Base-by-base conservation (phyloP, 1,284 basidiomycete species). In the Sanghuangporus weigelae region DNA sequence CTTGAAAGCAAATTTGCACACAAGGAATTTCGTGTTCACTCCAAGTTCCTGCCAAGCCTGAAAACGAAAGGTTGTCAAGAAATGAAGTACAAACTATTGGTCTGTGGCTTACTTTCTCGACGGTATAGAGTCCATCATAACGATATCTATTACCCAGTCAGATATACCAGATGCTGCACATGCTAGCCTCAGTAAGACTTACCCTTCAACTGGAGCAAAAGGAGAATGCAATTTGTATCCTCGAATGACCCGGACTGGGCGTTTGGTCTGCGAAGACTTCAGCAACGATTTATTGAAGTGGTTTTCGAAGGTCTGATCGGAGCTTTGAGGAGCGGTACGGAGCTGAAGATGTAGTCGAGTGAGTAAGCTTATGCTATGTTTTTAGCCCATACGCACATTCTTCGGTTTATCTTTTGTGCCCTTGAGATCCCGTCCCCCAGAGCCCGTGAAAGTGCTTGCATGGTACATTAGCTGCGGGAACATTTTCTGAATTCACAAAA, bases 1-100 rank as follows among this genome's bases (percentile, higher is more conserved):
- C 76, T 88, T 86, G 71, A 93, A 87, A 0, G 85, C 83, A 68
- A 81, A 92, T 72, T 92, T 93, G 78, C 92, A 93, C 39, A 94
- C 90, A 23, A 84, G 75, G 69, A 80, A 87, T 14, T 83, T 76
- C 0, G 78, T 71, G 64, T 89, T 88, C 57, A 87, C 69, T 2
- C 89, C 91, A 62, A 75, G 76, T 68, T 88, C 90, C 73, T 80
- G 79, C 88, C 88, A 91, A 2, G 83, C 85, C 89, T 89, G 60
- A 42, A 38, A 57, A 19, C 11, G 48, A 55, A 14, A 49, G 42
- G 3, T 4, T 2, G 16, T 46, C 44, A 46, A 0, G 16, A 7
- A n/a, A n/a, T 46, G 16, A n/a, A n/a, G 44, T 46, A 14, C 1
- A 19, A 14, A 46, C 44, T n/a, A 46, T 16, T 46, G 21, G 16